Evolutionary conservation across 2,329 filamentous ascomycete genomes (phyloP).

Genomic region (Paracamarosporium sp.): DNA sequence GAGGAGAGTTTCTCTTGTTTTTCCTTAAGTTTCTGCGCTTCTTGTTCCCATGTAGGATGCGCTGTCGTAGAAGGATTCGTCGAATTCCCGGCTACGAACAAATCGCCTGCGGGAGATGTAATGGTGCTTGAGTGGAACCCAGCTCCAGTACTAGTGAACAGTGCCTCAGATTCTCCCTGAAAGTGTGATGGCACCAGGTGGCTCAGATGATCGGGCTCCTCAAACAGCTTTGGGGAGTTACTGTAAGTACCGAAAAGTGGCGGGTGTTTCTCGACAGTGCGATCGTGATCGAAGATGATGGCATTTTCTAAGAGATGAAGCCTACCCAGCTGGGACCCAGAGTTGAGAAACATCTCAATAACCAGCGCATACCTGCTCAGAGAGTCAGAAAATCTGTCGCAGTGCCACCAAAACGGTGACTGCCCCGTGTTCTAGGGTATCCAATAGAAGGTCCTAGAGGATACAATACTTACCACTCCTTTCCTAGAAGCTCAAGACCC

Average conservation of each 20-base stretch:
- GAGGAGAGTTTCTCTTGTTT: neutral
- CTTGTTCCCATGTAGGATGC: neutral
- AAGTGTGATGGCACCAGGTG: too few relatives aligned
- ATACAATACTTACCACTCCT: constrained; percentile 12
- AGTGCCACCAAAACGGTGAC: too few relatives aligned
- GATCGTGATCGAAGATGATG: constrained; percentile 11
- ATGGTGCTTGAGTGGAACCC: too few relatives aligned
- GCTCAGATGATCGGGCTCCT: neutral
- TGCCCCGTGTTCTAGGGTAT: too few relatives aligned
- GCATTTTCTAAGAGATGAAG: constrained; percentile 23
- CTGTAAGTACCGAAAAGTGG: neutral
- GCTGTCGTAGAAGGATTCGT: neutral
- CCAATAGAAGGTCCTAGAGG: too few relatives aligned
- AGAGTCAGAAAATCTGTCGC: neutral
- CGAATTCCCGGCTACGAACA: neutral
- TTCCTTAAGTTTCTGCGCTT: neutral
- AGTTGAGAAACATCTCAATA: neutral
- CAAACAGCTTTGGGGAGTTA: neutral
- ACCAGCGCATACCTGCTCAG: neutral
- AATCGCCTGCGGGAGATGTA: too few relatives aligned
- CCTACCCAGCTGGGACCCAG: neutral
- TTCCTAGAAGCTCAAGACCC: constrained; percentile 10
- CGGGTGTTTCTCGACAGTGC: neutral
- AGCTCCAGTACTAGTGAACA: too few relatives aligned
- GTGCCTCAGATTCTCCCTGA: too few relatives aligned